A percentile compares a stretch with the other conserved stretches of the same genome.
Conservation (phyloP, 257 asterid genomes). For the Solanum lycopersicoides region DNA sequence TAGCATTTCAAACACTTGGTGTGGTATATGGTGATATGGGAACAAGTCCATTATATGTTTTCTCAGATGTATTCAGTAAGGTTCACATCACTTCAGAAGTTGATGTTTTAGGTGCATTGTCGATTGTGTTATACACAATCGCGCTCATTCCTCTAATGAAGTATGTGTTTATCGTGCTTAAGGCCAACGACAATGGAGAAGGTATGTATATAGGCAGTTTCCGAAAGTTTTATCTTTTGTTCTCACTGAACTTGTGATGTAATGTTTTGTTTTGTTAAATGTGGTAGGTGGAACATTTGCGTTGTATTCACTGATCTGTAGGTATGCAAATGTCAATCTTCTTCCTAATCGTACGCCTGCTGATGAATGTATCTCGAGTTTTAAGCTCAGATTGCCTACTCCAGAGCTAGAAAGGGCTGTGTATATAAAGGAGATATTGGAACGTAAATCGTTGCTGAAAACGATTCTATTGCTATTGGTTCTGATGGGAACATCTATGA, state of each 20-base stretch:
- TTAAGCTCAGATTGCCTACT: constrained; percentile 83
- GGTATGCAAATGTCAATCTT: constrained; percentile 90
- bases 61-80: constrained; percentile 81
- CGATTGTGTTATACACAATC: constrained; percentile 88
- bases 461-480: constrained; percentile 63
- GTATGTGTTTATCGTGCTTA: constrained; percentile 83
- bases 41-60: constrained; percentile 86
- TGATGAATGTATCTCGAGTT: constrained; percentile 83
- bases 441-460: constrained; percentile 45
- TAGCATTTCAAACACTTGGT: constrained; percentile 96
- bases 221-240: background rate
- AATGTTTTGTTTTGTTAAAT: constrained; percentile 6
- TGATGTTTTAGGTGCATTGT: constrained; percentile 81
- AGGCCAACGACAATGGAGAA: constrained; percentile 93
- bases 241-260: background rate
- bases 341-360: constrained; percentile 81
- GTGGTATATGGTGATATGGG: constrained; percentile 99
- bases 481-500: constrained; percentile 90
- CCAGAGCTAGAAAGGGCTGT: constrained; percentile 92
- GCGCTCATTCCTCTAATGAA: constrained; percentile 73
- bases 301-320: constrained; percentile 73
- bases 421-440: constrained; percentile 66
- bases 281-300: constrained; percentile 96
- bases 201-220: constrained; percentile 25
- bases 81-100: constrained; percentile 75